Evolutionary conservation across 441 rosid species (phyloP).

Genomic region (Populus hybrid): DNA sequence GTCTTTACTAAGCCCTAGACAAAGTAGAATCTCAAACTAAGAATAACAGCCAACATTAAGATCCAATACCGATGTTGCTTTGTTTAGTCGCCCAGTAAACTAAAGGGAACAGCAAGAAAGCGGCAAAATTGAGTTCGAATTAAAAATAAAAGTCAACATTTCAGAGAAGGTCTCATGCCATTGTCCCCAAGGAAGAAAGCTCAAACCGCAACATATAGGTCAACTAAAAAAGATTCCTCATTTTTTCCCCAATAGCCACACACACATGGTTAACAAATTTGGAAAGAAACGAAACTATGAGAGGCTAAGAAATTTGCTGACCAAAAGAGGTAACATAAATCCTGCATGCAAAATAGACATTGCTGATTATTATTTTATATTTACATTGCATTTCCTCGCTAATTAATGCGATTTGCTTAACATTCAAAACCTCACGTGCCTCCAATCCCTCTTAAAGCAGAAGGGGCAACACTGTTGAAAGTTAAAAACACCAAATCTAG

Average conservation of each 20-base stretch:
- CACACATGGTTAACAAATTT: not conserved
- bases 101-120: not conserved
- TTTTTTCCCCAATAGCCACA: not conserved
- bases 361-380: not conserved
- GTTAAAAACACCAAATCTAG: not conserved
- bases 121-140: not conserved
- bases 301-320: not conserved
- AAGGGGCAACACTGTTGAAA: not conserved
- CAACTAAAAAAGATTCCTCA: not conserved
- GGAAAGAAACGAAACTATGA: not conserved
- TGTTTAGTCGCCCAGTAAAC: not conserved
- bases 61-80: not conserved
- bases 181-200: not conserved
- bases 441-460: not conserved
- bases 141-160: no score
- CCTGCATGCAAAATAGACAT: not conserved
- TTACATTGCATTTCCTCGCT: not conserved
- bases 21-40: not conserved
- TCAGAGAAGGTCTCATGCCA: not conserved
- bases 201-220: not conserved
- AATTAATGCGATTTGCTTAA: not conserved
- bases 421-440: not conserved
- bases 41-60: not conserved
- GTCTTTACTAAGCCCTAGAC: not conserved
- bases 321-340: not conserved